Evolutionary conservation across 1,284 basidiomycete species (phyloP), one percentile per base, ranked within the genome.

Genomic region (Rhodotorula sp.): DNA sequence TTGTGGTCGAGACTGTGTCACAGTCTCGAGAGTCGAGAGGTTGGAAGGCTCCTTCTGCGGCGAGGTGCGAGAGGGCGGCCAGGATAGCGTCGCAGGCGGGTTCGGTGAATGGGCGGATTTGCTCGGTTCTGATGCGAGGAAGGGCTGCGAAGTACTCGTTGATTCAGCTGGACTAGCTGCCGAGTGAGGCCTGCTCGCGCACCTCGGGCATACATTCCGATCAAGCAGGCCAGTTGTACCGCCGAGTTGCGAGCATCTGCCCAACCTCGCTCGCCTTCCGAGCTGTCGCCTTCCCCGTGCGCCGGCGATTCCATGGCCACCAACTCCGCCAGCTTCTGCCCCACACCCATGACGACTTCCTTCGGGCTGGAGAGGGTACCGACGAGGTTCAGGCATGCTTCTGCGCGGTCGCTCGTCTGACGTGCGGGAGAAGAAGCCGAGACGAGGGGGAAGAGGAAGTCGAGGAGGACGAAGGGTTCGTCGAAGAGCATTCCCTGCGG

Each of bases 381-480:
- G 15, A 66, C 9, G 1, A 66, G 48, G 6, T 24, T 7, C 2
- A 69, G 7, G 18, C 61, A 47, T 6, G 13, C 7, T 37, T 37
- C 24, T 5, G n/a, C 24, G 24, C 9, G 11, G 28, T 28, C 11
- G 57, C 37, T 8, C 8, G 20, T 3, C n/a, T 8, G 20, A 26
- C 15, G n/a, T 2, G 28, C 22, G 28, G 4, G 6, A 2, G 55
- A n/a, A 4, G n/a, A 16, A 53, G 55, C 28, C 8, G 60, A 37
- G 40, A 66, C 30, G 26, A 57, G 37, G 16, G 68, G 68, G 22
- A 56, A 15, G 44, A 70, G 61, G 31, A 47, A 58, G n/a, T 54
- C 31, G 57, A 70, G 40, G 37, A 63, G 61, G 4, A 58, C 37
- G 44, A 70, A 70, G 2, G 68, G 60, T 34, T 70, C 64, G 46